These are phyloP conservation scores for Ophiostoma angusticollis DNA, from an alignment of 2,329 filamentous ascomycete species.

Conservation along the genomic window DNA sequence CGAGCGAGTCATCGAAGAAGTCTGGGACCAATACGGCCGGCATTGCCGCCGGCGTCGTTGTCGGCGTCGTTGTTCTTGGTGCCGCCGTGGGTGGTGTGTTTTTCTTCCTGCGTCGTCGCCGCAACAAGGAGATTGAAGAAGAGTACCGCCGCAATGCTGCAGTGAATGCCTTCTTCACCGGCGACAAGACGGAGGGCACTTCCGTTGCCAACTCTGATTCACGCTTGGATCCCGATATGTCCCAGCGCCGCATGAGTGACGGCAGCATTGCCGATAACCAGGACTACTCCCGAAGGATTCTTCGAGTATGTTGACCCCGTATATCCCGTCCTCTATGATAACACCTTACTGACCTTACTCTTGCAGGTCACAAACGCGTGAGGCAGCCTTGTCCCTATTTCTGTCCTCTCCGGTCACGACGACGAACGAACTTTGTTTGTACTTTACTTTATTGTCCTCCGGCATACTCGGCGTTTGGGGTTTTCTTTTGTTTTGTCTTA, in stretches of 20 bases:
- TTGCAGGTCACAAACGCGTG: conserved; percentile 50
- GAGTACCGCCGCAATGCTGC: conserved; percentile 73
- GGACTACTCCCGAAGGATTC: conserved; percentile 90
- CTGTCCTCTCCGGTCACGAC: conserved; percentile 13
- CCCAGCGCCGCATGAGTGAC: conserved; percentile 73
- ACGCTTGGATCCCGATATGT: conserved; percentile 76
- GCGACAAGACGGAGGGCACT: conserved; percentile 47
- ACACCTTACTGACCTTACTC: too few species aligned
- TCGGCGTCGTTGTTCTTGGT: conserved; percentile 59
- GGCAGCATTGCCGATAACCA: conserved; percentile 95
- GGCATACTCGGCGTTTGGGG: conserved; percentile 25
- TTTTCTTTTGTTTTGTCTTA: conserved; percentile 6
- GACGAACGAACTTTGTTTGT: conserved; percentile 28
- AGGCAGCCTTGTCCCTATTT: conserved; percentile 20
- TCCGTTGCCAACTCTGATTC: conserved; percentile 59
- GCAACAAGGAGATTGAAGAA: conserved; percentile 66
- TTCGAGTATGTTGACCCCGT: conserved; percentile 55
- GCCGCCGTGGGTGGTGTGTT: conserved; percentile 55
- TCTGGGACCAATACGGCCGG: conserved; percentile 53
- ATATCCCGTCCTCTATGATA: not conserved
- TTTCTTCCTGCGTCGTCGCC: conserved; percentile 63
- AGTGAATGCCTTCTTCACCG: conserved; percentile 61
- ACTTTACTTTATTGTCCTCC: conserved; percentile 22
- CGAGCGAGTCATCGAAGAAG: conserved; percentile 14
- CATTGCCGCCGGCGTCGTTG: conserved; percentile 78